A percentile compares a stretch with the other conserved stretches of the same genome.
Conservation (phyloP, 331 rosid species). For the Phaseolus coccineus region DNA sequence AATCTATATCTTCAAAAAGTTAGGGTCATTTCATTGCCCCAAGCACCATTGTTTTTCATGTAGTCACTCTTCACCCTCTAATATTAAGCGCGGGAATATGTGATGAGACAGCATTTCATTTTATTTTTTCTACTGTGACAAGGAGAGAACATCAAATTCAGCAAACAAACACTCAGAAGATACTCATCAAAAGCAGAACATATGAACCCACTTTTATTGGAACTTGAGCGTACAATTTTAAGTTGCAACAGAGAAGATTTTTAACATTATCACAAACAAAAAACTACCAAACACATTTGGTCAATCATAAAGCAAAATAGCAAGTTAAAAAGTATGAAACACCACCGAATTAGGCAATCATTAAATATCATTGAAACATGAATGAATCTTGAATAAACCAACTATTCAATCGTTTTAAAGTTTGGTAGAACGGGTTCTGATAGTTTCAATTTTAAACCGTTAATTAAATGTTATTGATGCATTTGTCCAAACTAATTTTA, state of each 20-base stretch:
- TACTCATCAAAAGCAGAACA: not conserved
- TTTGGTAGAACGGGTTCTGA: not conserved
- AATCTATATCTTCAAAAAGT: not conserved
- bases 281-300: conserved; percentile 11
- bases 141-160: not conserved
- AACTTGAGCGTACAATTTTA: not conserved
- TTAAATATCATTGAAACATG: not conserved
- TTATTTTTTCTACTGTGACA: not conserved
- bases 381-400: conserved; percentile 11
- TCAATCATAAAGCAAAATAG: conserved; percentile 9
- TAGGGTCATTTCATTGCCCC: not conserved
- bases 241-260: conserved; percentile 14
- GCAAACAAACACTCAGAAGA: conserved; percentile 1
- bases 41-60: not conserved
- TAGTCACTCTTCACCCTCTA: not conserved
- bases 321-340: not conserved
- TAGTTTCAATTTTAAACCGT: not conserved
- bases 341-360: not conserved
- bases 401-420: not conserved
- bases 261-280: conserved; percentile 33
- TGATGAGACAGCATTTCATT: not conserved
- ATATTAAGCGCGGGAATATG: not conserved
- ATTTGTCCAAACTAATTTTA: too few species aligned
- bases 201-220: not conserved
- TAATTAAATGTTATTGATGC: too few species aligned